Evolutionary conservation across 768 basidiomycete species (phyloP).

Genomic region (Hebeloma cylindrosporum): DNA sequence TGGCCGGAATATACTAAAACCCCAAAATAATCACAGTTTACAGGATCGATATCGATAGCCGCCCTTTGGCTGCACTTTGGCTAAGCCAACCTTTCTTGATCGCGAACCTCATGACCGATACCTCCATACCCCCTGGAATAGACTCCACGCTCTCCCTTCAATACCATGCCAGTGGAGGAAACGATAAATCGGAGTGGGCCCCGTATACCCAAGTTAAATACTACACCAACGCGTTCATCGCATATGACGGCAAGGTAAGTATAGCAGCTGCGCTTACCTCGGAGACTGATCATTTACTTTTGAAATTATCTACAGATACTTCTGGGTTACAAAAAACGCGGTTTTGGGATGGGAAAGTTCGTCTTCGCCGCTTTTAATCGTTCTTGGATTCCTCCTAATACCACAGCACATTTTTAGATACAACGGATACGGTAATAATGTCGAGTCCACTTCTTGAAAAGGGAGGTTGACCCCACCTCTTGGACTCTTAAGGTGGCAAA

Average conservation of each 20-base stretch:
- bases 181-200: constrained; percentile 49
- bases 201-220: constrained; percentile 39
- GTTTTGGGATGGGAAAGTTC: constrained; percentile 66
- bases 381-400: background rate
- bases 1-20: no score
- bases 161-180: constrained; percentile 37
- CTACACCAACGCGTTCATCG: constrained; percentile 74
- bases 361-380: constrained; percentile 16
- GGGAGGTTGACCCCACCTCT: background rate
- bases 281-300: constrained; percentile 1
- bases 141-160: constrained; percentile 27
- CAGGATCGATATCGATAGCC: no score
- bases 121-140: constrained; percentile 52
- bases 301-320: constrained; percentile 46
- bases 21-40: no score
- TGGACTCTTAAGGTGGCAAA: constrained; percentile 57
- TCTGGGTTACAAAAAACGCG: constrained; percentile 78
- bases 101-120: no score
- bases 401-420: constrained; percentile 46
- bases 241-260: constrained; percentile 49
- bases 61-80: no score
- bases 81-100: no score
- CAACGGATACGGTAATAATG: constrained; percentile 72
- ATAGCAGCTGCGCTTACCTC: constrained; percentile 1
- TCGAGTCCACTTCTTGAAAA: background rate